Percentiles rank a stretch among this genome's conserved stretches.
These are phyloP conservation scores for Deuterostichococcus epilithicus DNA, from an alignment of 139 green algal species.

Conservation along the genomic window DNA sequence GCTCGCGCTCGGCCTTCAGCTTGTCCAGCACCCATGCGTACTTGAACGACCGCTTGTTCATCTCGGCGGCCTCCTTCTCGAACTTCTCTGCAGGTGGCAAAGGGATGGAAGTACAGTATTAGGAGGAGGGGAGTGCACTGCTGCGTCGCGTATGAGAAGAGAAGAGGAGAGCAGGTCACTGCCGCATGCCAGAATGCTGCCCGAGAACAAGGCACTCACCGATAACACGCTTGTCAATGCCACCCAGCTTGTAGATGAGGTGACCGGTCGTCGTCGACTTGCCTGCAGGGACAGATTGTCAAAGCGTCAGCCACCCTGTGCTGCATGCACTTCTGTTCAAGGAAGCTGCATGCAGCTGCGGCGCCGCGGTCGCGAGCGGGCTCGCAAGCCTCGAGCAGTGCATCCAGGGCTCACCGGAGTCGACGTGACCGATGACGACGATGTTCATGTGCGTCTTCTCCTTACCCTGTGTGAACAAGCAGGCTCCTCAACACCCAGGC, in stretches of 20 bases:
- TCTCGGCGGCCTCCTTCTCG: constrained; percentile 70
- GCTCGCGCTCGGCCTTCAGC: constrained; percentile 94
- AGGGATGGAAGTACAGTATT: no score
- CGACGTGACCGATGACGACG: constrained; percentile 35
- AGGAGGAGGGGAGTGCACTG: no score
- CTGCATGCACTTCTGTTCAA: no score
- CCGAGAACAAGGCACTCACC: background rate
- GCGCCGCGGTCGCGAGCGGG: no score
- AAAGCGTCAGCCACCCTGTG: no score
- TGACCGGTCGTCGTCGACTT: constrained; percentile 97
- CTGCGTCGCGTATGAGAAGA: no score
- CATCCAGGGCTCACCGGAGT: constrained; percentile 9
- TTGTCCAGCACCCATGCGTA: constrained; percentile 89
- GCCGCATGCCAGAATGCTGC: background rate
- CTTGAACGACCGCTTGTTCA: constrained; percentile 69
- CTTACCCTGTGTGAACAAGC: constrained; percentile 21
- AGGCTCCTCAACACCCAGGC: no score
- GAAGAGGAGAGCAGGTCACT: no score
- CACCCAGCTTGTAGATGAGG: constrained; percentile 97
- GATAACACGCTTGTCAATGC: constrained; percentile 97
- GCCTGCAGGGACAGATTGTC: constrained; percentile 33
- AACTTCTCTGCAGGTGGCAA: constrained; percentile 60
- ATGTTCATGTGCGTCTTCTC: constrained; percentile 43
- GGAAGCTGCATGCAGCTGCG: no score
- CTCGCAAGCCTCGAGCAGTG: background rate